Evolutionary conservation across 2,329 filamentous ascomycete genomes (phyloP).

Genomic region (Berkeleyomyces rouxiae): DNA sequence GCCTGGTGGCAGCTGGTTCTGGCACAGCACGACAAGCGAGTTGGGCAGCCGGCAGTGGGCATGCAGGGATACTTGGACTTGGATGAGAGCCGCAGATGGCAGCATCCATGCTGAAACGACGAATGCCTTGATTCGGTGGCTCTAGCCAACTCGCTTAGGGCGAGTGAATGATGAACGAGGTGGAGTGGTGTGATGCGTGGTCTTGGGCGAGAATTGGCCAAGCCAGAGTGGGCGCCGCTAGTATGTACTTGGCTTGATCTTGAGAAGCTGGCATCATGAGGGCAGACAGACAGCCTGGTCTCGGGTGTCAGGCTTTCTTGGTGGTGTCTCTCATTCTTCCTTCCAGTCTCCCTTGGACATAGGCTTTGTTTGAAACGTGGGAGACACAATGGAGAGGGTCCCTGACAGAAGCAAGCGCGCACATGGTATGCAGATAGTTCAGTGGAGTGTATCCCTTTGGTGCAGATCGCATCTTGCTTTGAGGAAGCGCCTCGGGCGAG

Average conservation of each 20-base stretch:
- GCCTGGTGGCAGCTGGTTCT: too few relatives aligned
- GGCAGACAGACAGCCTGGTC: too few relatives aligned
- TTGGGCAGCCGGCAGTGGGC: neutral
- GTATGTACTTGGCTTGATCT: neutral
- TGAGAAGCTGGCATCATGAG: neutral
- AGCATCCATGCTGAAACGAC: constrained; percentile 1
- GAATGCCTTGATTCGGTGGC: neutral
- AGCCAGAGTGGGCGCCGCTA: neutral
- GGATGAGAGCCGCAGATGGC: neutral
- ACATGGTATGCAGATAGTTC: neutral
- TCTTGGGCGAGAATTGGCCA: neutral
- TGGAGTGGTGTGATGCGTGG: neutral
- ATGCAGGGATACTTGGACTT: neutral
- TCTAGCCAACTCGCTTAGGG: neutral
- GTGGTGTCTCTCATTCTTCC: neutral
- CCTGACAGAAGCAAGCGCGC: neutral
- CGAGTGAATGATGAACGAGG: neutral
- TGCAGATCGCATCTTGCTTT: neutral
- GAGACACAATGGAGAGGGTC: neutral
- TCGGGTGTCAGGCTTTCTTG: neutral
- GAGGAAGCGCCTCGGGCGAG: neutral
- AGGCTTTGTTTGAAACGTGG: neutral
- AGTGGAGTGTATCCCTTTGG: neutral
- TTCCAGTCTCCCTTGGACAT: neutral
- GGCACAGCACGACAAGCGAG: too few relatives aligned